Conservation (phyloP, 2,329 filamentous ascomycete species). For the Claviceps arundinis region DNA sequence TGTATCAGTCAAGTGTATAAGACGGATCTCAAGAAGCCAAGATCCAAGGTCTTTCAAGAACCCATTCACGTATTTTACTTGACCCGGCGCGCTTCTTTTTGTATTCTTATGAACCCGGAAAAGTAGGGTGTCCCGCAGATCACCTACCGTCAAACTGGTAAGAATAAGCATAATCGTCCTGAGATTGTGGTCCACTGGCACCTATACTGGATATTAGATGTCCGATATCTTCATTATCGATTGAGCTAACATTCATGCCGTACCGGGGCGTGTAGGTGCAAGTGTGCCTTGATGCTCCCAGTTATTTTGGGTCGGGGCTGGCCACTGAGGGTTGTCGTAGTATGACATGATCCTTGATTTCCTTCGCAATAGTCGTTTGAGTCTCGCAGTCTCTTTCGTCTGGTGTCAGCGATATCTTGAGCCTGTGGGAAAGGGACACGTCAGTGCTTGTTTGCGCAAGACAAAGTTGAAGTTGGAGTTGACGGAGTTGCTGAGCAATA, state of each 20-base stretch:
- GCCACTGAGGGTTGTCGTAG: conserved; percentile 31
- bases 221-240: not conserved
- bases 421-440: not conserved
- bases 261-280: conserved; percentile 28
- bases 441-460: not conserved
- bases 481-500: not conserved
- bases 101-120: not conserved
- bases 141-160: conserved; percentile 81
- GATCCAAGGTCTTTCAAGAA: not conserved
- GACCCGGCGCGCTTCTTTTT: not conserved
- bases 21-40: not conserved
- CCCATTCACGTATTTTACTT: not conserved
- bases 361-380: not conserved
- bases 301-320: conserved; percentile 24
- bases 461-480: not conserved
- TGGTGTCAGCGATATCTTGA: not conserved
- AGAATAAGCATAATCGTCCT: conserved; percentile 70
- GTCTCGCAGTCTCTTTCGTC: not conserved
- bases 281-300: conserved; percentile 32
- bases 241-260: conserved; percentile 1
- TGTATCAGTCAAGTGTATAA: not conserved
- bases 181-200: conserved; percentile 59
- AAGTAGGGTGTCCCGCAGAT: not conserved
- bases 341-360: conserved; percentile 24
- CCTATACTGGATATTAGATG: conserved; percentile 31